Base-by-base conservation (phyloP, 768 basidiomycete species). In the Rhizopogon rudus region DNA sequence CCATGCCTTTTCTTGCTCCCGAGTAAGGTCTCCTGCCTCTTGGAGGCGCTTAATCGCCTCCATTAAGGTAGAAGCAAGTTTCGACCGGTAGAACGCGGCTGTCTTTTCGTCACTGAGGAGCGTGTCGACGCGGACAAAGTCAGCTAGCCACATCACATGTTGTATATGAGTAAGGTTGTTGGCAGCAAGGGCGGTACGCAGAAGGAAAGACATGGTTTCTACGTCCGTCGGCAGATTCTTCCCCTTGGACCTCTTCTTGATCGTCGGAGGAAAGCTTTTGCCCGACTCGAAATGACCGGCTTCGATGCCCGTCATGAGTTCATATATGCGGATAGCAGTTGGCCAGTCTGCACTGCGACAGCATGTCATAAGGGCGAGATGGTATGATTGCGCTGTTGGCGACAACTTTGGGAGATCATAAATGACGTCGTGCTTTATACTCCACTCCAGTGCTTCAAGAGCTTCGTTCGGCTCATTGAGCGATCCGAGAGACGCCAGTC, bases 301-400 rank as follows among this genome's bases (percentile, higher is more conserved):
- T 56, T 77, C 78, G 60, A 80, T 82, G 6, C 89, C 88, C 3
- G 87, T 86, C 83, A 91, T 86, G 60, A 88, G 71, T 57, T 88
- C 81, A 66, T 90, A 86, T 16, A 79, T 70, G 48, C 77, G 76
- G 46, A 73, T 64, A 1, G 85, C 81, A 17, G 75, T 75, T 25
- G 65, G 71, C 88, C 87, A 91, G 67, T 91, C 86, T 13, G 65
- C 73, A 37, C 75, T 73, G 54, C 79, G 77, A 80, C 83, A 81
- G 67, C 89, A 91, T 2, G 80, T 77, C 57, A 74, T 68, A 62
- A 91, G 74, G 51, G 83, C 84, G 28, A 86, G 75, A 58, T 81
- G 79, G 67, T 80, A 90, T 8, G 86, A 82, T 50, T 60, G 61
- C 54, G 57, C 29, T 52, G 67, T 57, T 5, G 70, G 69, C 20